Conservation (phyloP, 148 eudicot genomes). For the Rhododendron williamsianum region DNA sequence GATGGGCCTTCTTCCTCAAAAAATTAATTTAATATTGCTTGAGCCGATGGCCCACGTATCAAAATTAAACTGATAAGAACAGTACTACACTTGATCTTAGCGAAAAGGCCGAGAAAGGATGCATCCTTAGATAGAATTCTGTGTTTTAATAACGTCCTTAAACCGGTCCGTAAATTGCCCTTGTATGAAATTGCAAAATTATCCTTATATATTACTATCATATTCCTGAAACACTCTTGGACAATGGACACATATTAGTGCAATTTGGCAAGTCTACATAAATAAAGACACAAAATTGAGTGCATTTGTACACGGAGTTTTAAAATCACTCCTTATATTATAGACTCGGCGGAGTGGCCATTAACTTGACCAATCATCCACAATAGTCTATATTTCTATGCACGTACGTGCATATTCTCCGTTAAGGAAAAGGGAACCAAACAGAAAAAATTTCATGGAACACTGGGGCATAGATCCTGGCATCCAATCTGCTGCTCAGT, state of each 20-base stretch:
- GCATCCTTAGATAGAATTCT: too few relatives aligned
- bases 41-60: conserved; percentile 34
- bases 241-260: background rate
- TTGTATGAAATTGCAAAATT: too few relatives aligned
- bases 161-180: too few relatives aligned
- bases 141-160: too few relatives aligned
- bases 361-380: background rate
- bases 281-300: too few relatives aligned
- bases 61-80: conserved; percentile 60
- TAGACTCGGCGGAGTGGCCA: background rate
- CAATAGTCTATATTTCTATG: background rate
- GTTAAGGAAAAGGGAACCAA: background rate
- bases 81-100: conserved; percentile 54
- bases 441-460: background rate
- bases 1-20: background rate
- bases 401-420: background rate
- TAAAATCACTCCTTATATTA: background rate
- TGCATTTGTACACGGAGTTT: too few relatives aligned
- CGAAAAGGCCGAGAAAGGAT: conserved; percentile 50
- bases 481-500: background rate
- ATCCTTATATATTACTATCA: background rate
- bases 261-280: too few relatives aligned
- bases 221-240: background rate
- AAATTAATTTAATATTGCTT: conserved; percentile 25
- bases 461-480: background rate